Conservation (phyloP, 257 asterid genomes). For the Solanum dulcamara region DNA sequence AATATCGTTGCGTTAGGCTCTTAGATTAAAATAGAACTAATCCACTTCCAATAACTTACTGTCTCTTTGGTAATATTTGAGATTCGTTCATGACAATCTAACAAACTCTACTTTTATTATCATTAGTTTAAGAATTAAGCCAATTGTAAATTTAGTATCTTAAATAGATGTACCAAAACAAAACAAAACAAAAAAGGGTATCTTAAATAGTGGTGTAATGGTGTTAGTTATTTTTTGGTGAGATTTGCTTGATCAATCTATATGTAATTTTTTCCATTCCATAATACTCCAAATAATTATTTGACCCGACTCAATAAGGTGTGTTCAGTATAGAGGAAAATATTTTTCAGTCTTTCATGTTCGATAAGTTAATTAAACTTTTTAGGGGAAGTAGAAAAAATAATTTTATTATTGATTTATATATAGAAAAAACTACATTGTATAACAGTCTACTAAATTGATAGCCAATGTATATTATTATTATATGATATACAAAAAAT, state of each 20-base stretch:
- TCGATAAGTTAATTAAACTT: neutral
- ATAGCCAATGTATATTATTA: no score
- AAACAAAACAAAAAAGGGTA: neutral
- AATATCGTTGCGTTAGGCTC: neutral
- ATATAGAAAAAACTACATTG: no score
- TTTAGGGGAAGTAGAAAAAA: no score
- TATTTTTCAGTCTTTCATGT: no score
- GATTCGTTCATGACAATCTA: neutral
- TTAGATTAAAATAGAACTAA: neutral
- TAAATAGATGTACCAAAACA: neutral
- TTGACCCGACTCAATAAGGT: neutral
- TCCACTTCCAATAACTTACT: neutral
- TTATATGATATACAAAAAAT: no score
- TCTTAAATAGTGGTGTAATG: neutral
- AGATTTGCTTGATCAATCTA: neutral
- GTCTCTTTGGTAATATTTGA: neutral
- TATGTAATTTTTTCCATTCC: neutral
- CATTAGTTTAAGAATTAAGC: neutral
- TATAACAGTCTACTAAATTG: no score
- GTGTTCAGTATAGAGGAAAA: fast-evolving
- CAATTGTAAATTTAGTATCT: neutral
- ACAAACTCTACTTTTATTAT: neutral
- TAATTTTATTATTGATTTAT: no score
- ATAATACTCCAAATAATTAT: neutral
- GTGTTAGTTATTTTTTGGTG: neutral